Conservation (phyloP, 2,329 filamentous ascomycete genomes). For the Pyrenophora seminiperda region DNA sequence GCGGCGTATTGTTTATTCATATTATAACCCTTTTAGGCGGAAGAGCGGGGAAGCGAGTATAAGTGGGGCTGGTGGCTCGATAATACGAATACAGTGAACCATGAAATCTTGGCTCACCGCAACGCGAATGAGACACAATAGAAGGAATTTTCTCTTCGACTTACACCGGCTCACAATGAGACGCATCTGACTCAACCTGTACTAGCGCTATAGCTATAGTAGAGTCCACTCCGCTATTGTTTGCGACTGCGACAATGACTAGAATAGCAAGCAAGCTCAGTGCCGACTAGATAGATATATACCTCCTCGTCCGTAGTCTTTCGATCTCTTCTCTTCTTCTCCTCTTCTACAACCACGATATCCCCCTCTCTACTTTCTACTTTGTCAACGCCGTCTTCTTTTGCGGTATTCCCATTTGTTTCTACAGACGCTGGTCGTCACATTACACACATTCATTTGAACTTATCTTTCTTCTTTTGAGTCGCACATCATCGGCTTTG, state of each 20-base stretch:
- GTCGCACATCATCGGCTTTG: too few species aligned
- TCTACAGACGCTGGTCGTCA: too few species aligned
- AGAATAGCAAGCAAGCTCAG: not conserved
- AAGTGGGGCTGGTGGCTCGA: slow-evolving; percentile 4
- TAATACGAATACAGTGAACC: not conserved
- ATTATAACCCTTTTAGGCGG: not conserved
- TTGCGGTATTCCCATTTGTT: too few species aligned
- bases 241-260: slow-evolving; percentile 2
- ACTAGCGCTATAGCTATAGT: too few species aligned
- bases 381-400: not conserved
- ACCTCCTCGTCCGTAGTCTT: not conserved
- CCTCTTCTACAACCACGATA: not conserved
- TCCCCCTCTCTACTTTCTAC: not conserved
- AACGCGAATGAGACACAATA: slow-evolving; percentile 3
- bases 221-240: slow-evolving; percentile 1
- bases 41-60: not conserved
- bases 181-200: too few species aligned
- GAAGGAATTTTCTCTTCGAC: not conserved
- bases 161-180: too few species aligned
- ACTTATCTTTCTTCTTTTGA: too few species aligned
- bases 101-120: not conserved
- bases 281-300: not conserved
- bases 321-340: not conserved
- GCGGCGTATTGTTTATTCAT: too few species aligned
- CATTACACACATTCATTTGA: too few species aligned